Base-by-base conservation (phyloP, 495 filamentous ascomycete species). In the Talaromyces proteolyticus region DNA sequence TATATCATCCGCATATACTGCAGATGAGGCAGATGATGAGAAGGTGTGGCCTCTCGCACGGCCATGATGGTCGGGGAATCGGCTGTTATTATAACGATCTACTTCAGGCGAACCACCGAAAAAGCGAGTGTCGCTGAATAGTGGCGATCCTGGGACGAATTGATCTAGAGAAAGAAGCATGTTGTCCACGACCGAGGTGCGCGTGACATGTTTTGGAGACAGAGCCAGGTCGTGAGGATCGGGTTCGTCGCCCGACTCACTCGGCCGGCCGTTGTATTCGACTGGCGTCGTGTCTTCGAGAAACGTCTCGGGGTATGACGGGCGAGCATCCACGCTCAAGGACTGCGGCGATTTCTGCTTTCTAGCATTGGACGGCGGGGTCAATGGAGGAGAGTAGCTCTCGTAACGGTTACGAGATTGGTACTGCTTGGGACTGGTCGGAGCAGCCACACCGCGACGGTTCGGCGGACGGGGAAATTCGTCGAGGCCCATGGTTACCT, bases 201-300 rank as follows among this genome's bases (percentile, higher is more conserved):
- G 82, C 22, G 84, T 84, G 53, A 85, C 81, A 61, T 90, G 84
- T 49, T 84, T 75, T 43, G 85, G 74, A 6, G 85, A 81, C 44
- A 95, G 71, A 25, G 89, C 90, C 44, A 96, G 73, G 65, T 95
- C 91, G 70, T 96, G 91, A 21, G 91, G 92, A 62, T 95, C 89
- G 43, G 85, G 79, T 48, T 74, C 71, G 44, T 77, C 71, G 22
- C 59, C 65, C 3, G 64, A 70, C 11, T 74, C 70, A 55, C 67
- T 63, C 45, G 61, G 61, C 53, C 67, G 72, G 46, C 66, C 66
- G 36, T 61, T 51, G 51, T 66, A 63, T 21, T 74, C 75, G 25
- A 67, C 55, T 29, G 64, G 60, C 7, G 67, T 69, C n/a, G 64
- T 67, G 47, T 71, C 67, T 29, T 81, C 76, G 17, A 76, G 58